Base-by-base conservation (phyloP, 2,329 filamentous ascomycete genomes). In the Beauveria caledonica region DNA sequence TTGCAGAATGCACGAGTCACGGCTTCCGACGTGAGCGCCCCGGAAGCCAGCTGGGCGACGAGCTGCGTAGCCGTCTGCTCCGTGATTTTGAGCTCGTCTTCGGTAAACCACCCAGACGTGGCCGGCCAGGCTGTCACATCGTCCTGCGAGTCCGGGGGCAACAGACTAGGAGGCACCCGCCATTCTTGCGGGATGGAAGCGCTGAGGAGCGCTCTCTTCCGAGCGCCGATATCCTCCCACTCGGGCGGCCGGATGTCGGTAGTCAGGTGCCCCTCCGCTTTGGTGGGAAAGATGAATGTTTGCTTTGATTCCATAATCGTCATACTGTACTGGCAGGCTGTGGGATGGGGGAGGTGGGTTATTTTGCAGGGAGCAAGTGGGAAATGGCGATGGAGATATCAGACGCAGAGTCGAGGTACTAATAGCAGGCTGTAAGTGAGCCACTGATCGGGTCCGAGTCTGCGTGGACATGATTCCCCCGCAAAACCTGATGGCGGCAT, bases 21-120 rank as follows among this genome's bases (percentile, higher is more conserved):
- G 5, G 71, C 67, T 17, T 75, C 73, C 2, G 76, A 72, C 27
- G 70, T 75, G 56, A 77, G 67, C 48, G 71, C 66, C 7, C 71
- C 68, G 2, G 67, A 64, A 0, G 71, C 69, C 13, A 81, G 73
- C 45, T 69, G 71, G 49, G 68, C 66, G 0, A 75, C 70, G 23
- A 82, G 70, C 17, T 71, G 71, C 9, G 71, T 67, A 0, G 74
- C 77, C 61, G 77, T 76, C 51, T 75, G 73, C 29, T 71, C 72
- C 0, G 81, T 83, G 42, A 83, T 78, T 19, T 71, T 70, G 6
- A 81, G 65, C 64, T 83, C 80, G 9, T 70, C 63, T 0, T 68
- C 29, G 0, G 77, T 83, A 64, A 88, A 85, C 77, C 85, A 85
- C 2, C 83, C 83, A 1, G 83, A 87, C 0, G 68, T 67, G 55